Base-by-base conservation (phyloP, 495 filamentous ascomycete species). In the Neurospora hispaniola region DNA sequence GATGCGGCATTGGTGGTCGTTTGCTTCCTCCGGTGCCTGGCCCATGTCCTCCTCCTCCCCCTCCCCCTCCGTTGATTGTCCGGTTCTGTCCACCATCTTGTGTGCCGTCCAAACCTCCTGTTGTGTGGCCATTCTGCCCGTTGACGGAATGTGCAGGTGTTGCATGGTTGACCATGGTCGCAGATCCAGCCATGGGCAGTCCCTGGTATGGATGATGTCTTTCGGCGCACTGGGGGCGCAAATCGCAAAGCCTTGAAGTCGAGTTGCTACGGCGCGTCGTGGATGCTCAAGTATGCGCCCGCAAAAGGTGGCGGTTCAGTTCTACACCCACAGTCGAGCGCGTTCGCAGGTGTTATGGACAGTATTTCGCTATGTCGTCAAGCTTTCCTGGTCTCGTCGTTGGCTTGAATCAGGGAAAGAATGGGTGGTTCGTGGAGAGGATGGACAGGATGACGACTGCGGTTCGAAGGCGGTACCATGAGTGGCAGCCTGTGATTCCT, bases 1-100 rank as follows among this genome's bases (percentile, higher is more conserved):
- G 89, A 81, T 94, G 92, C 20, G 90, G 88, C 74, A 89, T 66
- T 18, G 54, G 90, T 18, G 82, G 79, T 8, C 79, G 77, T 69
- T 78, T 84, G n/a, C 74, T 75, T 20, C 71, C 73, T 14, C 70
- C 73, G 40, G 72, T 70, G 11, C 73, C 71, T 70, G 66, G 12
- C 18, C 59, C 69, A 4, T 46, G 42, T 46, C 43, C 38, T 14
- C 38, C 69, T 42, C 39, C 69, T 18, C 62, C 62, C 11, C 16
- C 73, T 38, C 4, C 40, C 40, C 40, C 20, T 59, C 54, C 54
- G 14, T 62, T 62, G 3, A 35, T 9, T 35, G 7, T 62, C 12
- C 54, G 23, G 54, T 31, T 27, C 35, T 66, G 54, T 66, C 54
- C 54, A 39, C 68, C 42, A 66, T 48, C 20, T 16, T 43, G 41